Base-by-base conservation (phyloP, 768 basidiomycete species). In the Tephrocybe sp. region DNA sequence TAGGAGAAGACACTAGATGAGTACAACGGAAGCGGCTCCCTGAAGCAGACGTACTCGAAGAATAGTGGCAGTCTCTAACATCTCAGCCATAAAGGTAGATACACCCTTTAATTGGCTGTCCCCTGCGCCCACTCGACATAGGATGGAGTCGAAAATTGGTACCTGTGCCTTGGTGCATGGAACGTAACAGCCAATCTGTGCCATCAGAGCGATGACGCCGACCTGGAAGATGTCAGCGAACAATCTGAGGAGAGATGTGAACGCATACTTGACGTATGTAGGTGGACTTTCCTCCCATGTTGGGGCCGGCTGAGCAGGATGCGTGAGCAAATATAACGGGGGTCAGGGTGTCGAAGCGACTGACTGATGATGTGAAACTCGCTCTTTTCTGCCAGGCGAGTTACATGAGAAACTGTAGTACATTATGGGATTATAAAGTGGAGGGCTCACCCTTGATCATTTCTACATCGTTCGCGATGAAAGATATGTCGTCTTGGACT, bases 31-130 rank as follows among this genome's bases (percentile, higher is more conserved):
- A 15, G 33, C 33, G 15, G 15, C 11, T 4, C 33, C 13, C 15
- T 4, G 8, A 4, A 34, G 15, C 4, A 7, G 13, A 34, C 82
- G 23, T 30, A 91, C 92, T 59, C 87, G 79, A 36, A 99, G 77
- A 59, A 98, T 98, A 0, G 90, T 91, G 0, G 97, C 94, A 0
- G 94, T 98, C 67, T 99, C 97, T 23, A 99, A 77, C 97, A 98
- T 98, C 68, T 99, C 97, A 1, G 94, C 94, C 95, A 98, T 98
- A 66, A 99, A 99, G 0, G 95, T 99, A 21, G 93, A 95, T 0
- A 99, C 92, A 10, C 97, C 97, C 67, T 97, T 98, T 38, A 98
- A 71, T 63, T 98, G 95, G 64, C 91, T 94, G 64, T 99, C 97
- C 0, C 97, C 97, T 0, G 97, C 97, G 8, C 97, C 97, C 1